These are phyloP conservation scores for Sugiyamaella floridensis DNA, from an alignment of 805 yeast species.

Conservation along the genomic window DNA sequence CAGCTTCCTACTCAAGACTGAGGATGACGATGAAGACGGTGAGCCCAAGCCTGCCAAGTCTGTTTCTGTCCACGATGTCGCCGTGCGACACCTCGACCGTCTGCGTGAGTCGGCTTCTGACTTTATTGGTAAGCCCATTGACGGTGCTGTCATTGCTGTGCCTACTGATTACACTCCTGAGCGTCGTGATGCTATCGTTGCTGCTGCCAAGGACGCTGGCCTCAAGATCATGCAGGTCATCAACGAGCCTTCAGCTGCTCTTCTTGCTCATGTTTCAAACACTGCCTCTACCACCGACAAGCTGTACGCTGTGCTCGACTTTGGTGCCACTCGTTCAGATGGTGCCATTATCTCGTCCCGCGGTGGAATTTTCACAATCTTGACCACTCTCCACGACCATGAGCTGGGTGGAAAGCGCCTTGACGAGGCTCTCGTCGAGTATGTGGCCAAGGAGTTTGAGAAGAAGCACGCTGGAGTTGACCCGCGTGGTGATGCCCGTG, in stretches of 20 bases:
- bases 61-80: conserved; percentile 67
- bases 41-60: conserved; percentile 35
- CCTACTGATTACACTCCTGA: conserved; percentile 79
- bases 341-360: conserved; percentile 90
- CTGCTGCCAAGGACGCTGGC: conserved; percentile 63
- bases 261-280: conserved; percentile 64
- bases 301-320: conserved; percentile 86
- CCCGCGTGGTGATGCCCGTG: conserved; percentile 74
- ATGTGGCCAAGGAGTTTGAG: conserved; percentile 88
- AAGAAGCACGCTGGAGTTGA: conserved; percentile 67
- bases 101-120: conserved; percentile 87
- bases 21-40: conserved; percentile 39
- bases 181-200: conserved; percentile 59
- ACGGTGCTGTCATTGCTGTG: conserved; percentile 79
- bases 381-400: conserved; percentile 77
- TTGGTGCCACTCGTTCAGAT: conserved; percentile 93
- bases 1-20: conserved; percentile 48
- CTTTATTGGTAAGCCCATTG: conserved; percentile 73
- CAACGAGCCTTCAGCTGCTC: conserved; percentile 87
- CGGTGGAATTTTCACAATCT: conserved; percentile 86
- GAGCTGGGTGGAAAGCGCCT: conserved; percentile 83
- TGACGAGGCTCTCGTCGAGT: conserved; percentile 73
- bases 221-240: conserved; percentile 78
- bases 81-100: conserved; percentile 75
- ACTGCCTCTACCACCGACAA: conserved; percentile 46